Evolutionary conservation across 2,329 filamentous ascomycete species (phyloP).

Genomic region (Colletotrichum tropicale): DNA sequence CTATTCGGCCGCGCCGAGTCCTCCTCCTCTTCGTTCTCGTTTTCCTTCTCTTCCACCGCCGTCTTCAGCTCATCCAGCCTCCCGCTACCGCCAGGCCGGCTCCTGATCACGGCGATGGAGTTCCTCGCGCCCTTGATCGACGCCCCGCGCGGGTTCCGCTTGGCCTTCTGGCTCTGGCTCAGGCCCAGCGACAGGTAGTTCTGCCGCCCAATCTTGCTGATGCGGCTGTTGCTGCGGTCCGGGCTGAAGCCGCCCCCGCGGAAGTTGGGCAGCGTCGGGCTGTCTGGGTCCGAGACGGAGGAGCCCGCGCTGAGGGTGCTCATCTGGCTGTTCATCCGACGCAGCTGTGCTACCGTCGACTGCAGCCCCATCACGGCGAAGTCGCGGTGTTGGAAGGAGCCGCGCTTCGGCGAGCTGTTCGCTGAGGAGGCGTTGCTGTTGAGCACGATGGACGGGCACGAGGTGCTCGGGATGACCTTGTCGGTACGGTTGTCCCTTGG

Average conservation of each 20-base stretch:
- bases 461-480: not conserved
- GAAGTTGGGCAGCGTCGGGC: constrained; percentile 42
- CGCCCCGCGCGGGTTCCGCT: not conserved
- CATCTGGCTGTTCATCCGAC: constrained; percentile 61
- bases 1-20: not conserved
- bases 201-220: constrained; percentile 38
- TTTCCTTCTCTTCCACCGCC: constrained; percentile 14
- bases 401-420: not conserved
- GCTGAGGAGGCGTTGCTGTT: not conserved
- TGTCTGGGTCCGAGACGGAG: constrained; percentile 36
- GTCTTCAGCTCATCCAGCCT: not conserved
- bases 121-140: constrained; percentile 3
- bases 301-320: constrained; percentile 49
- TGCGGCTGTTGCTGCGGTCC: constrained; percentile 31
- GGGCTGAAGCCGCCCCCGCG: constrained; percentile 43
- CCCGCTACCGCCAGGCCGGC: not conserved
- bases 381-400: not conserved
- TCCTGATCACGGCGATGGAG: not conserved
- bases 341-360: constrained; percentile 53
- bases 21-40: constrained; percentile 2
- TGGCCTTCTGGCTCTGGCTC: constrained; percentile 25
- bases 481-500: not conserved
- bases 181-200: constrained; percentile 46
- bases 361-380: constrained; percentile 11
- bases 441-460: not conserved